Conservation (phyloP, 2,329 filamentous ascomycete species). For the Trichoderma lentiforme region DNA sequence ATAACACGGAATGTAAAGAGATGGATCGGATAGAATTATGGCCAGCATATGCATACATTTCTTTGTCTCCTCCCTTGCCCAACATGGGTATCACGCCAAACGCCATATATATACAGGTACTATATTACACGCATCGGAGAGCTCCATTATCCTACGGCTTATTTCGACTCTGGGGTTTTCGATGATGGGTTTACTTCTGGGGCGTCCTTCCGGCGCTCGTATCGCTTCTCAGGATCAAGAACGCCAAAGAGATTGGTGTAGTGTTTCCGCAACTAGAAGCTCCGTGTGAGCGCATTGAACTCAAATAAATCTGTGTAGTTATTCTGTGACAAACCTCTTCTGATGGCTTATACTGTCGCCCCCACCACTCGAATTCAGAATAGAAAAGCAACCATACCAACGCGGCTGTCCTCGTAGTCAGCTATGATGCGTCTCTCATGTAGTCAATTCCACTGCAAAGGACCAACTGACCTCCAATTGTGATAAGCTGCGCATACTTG, state of each 20-base stretch:
- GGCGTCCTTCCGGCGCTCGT: slow-evolving; percentile 40
- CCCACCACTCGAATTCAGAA: slow-evolving; percentile 44
- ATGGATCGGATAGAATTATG: slow-evolving; percentile 23
- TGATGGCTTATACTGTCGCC: slow-evolving; percentile 41
- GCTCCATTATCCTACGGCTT: background rate
- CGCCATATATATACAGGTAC: slow-evolving; percentile 25
- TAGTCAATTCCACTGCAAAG: background rate
- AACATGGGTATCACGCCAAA: slow-evolving; percentile 28
- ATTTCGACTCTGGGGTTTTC: slow-evolving; percentile 29
- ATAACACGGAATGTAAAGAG: background rate
- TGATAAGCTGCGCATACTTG: slow-evolving; percentile 61
- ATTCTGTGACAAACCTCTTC: slow-evolving; percentile 35
- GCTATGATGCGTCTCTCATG: background rate
- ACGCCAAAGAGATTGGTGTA: slow-evolving; percentile 39
- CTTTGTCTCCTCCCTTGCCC: background rate
- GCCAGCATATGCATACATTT: slow-evolving; percentile 25
- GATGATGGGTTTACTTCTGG: slow-evolving; percentile 30
- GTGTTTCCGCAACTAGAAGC: slow-evolving; percentile 35
- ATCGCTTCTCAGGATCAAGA: slow-evolving; percentile 41
- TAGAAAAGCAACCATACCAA: slow-evolving; percentile 41
- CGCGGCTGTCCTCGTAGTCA: slow-evolving; percentile 29
- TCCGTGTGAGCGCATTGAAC: slow-evolving; percentile 4
- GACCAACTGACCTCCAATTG: slow-evolving; percentile 50
- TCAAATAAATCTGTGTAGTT: background rate
- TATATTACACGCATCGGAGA: slow-evolving; percentile 25